These are phyloP conservation scores for Didymella pinodella DNA, from an alignment of 2,329 filamentous ascomycete species.

Conservation along the genomic window DNA sequence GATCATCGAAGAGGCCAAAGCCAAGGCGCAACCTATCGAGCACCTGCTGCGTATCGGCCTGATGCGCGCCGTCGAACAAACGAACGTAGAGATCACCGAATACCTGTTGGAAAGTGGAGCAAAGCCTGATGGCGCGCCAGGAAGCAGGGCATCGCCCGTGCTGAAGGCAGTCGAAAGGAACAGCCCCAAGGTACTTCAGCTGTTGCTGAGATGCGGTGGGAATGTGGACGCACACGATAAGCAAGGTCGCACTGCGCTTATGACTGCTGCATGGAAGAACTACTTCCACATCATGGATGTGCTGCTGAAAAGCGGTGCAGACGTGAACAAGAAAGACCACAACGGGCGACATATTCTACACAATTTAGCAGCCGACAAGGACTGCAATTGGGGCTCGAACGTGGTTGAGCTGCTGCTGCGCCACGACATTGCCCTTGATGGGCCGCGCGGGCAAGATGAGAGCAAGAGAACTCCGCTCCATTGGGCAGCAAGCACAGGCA, in stretches of 20 bases:
- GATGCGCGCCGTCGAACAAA: slow-evolving; percentile 47
- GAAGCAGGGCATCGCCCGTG: slow-evolving; percentile 42
- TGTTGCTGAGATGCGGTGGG: slow-evolving; percentile 45
- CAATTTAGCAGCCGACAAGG: slow-evolving; percentile 52
- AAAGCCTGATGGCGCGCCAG: slow-evolving; percentile 45
- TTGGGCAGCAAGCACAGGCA: slow-evolving; percentile 66
- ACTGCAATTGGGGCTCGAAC: slow-evolving; percentile 58
- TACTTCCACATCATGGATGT: slow-evolving; percentile 46
- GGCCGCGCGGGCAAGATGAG: slow-evolving; percentile 52
- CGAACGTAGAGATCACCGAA: slow-evolving; percentile 41
- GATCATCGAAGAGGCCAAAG: slow-evolving; percentile 48
- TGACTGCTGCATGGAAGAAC: slow-evolving; percentile 50
- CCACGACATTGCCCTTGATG: slow-evolving; percentile 53
- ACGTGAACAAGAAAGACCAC: slow-evolving; percentile 50
- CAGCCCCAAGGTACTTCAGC: slow-evolving; percentile 39
- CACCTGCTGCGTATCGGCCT: slow-evolving; percentile 49
- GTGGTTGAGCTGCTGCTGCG: slow-evolving; percentile 54
- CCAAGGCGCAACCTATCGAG: slow-evolving; percentile 42
- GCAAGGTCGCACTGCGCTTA: slow-evolving; percentile 48
- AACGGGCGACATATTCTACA: slow-evolving; percentile 47
- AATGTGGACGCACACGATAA: slow-evolving; percentile 48
- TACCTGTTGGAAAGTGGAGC: slow-evolving; percentile 46
- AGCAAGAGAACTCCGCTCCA: slow-evolving; percentile 63
- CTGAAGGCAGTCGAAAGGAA: slow-evolving; percentile 43
- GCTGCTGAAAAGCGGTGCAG: slow-evolving; percentile 48